Conservation (phyloP, 257 asterid genomes). For the Jasminum sambac region DNA sequence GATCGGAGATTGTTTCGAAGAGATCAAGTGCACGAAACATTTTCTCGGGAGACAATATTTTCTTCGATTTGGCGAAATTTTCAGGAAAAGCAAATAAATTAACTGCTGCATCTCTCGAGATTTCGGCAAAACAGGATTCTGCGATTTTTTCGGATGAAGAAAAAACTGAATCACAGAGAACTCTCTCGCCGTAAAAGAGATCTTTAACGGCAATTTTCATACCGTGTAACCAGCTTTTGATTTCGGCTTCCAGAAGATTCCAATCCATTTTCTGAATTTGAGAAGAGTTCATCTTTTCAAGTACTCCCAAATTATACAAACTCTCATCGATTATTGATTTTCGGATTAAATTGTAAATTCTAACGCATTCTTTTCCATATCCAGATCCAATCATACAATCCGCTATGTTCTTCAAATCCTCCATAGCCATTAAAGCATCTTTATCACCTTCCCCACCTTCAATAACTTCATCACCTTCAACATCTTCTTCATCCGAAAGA, state of each 20-base stretch:
- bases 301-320: slow-evolving; percentile 60
- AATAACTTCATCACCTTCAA: slow-evolving; percentile 36
- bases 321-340: slow-evolving; percentile 75
- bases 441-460: slow-evolving; percentile 24
- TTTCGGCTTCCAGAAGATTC: slow-evolving; percentile 51
- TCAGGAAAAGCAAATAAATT: slow-evolving; percentile 54
- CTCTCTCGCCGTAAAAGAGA: slow-evolving; percentile 62
- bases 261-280: slow-evolving; percentile 80
- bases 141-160: slow-evolving; percentile 53
- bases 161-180: slow-evolving; percentile 68
- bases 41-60: slow-evolving; percentile 68
- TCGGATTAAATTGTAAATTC: slow-evolving; percentile 55
- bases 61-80: slow-evolving; percentile 52
- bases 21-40: slow-evolving; percentile 70
- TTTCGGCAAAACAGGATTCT: slow-evolving; percentile 66
- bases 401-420: slow-evolving; percentile 60
- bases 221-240: slow-evolving; percentile 54
- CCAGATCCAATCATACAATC: slow-evolving; percentile 74
- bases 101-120: slow-evolving; percentile 53
- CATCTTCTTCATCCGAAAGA: slow-evolving; percentile 44
- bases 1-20: slow-evolving; percentile 64
- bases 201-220: slow-evolving; percentile 54
- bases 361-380: slow-evolving; percentile 63
- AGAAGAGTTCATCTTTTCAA: slow-evolving; percentile 49
- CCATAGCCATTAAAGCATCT: slow-evolving; percentile 41